Evolutionary conservation across 2,329 filamentous ascomycete species (phyloP).

Genomic region (Lizonia empirigonia): DNA sequence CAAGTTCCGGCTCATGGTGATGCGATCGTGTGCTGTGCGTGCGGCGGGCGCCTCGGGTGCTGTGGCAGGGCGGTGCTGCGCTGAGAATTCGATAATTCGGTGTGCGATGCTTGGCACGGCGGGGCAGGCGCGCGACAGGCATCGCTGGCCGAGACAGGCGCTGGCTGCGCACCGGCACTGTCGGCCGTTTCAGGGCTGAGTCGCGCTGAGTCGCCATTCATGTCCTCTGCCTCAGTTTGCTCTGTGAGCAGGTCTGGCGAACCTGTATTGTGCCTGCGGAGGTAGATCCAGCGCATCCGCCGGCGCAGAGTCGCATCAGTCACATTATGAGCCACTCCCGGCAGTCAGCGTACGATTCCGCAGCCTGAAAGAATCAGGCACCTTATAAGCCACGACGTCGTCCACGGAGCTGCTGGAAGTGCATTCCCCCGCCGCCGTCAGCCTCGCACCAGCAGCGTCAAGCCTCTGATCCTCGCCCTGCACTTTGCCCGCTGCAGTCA

Average conservation of each 20-base stretch:
- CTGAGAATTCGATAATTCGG: slow-evolving; percentile 9
- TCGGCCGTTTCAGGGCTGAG: neutral
- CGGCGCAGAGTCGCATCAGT: slow-evolving; percentile 5
- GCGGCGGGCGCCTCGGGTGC: slow-evolving; percentile 13
- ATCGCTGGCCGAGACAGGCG: neutral
- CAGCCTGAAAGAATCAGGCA: neutral
- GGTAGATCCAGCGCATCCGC: slow-evolving; percentile 3
- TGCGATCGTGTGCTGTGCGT: slow-evolving; percentile 5
- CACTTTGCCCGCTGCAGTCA: neutral
- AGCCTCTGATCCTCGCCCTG: too few species aligned
- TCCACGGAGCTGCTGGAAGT: slow-evolving; percentile 21
- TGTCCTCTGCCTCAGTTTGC: slow-evolving; percentile 2
- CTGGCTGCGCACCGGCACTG: neutral
- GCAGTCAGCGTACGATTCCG: neutral
- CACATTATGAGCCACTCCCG: slow-evolving; percentile 1
- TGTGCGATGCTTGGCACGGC: slow-evolving; percentile 19
- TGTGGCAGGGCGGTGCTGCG: slow-evolving; percentile 12
- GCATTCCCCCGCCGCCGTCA: slow-evolving; percentile 16
- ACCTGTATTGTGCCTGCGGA: slow-evolving; percentile 11
- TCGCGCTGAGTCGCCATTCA: slow-evolving; percentile 1
- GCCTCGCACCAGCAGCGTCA: neutral
- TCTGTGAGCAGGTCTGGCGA: slow-evolving; percentile 10
- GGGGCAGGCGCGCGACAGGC: neutral
- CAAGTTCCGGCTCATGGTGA: slow-evolving; percentile 34
- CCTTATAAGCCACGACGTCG: slow-evolving; percentile 19